Conservation (phyloP, 768 basidiomycete genomes). For the Leucocoprinus leucothites region DNA sequence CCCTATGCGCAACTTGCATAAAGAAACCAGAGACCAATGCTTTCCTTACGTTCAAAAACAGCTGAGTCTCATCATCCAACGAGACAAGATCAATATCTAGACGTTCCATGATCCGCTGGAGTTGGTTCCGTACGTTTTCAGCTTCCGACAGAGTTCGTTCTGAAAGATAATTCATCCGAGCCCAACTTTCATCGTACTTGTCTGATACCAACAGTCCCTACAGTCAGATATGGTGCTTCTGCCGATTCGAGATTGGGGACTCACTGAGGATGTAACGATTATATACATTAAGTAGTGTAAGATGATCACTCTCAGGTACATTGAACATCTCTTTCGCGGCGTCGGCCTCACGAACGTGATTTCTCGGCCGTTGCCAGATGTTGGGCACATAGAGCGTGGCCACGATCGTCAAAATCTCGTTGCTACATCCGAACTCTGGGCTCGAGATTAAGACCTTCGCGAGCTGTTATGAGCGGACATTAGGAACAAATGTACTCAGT, state of each 20-base stretch:
- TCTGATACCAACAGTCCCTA: conserved; percentile 41
- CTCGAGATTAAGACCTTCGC: conserved; percentile 93
- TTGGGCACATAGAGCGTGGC: conserved; percentile 98
- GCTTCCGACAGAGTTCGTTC: conserved; percentile 82
- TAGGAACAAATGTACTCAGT: too few species aligned
- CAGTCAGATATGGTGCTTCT: background rate
- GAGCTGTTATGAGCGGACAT: conserved; percentile 42
- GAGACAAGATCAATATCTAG: conserved; percentile 78
- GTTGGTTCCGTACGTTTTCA: conserved; percentile 88
- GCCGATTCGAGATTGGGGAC: conserved; percentile 24
- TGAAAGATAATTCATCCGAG: conserved; percentile 88
- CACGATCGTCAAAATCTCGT: conserved; percentile 92
- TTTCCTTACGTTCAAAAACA: conserved; percentile 73
- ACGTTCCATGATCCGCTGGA: conserved; percentile 89
- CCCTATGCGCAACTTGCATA: conserved; percentile 97
- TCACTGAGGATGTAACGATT: conserved; percentile 85
- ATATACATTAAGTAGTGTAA: conserved; percentile 93
- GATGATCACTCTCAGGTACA: conserved; percentile 95
- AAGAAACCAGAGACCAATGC: conserved; percentile 92
- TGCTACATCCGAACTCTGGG: conserved; percentile 94
- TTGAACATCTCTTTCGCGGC: conserved; percentile 84
- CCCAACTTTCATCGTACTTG: conserved; percentile 79
- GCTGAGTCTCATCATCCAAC: conserved; percentile 63
- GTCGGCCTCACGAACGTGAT: conserved; percentile 87
- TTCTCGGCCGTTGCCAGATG: conserved; percentile 88